Evolutionary conservation across 345 rosid genomes (phyloP).

Genomic region (Capsella bursapastoris): DNA sequence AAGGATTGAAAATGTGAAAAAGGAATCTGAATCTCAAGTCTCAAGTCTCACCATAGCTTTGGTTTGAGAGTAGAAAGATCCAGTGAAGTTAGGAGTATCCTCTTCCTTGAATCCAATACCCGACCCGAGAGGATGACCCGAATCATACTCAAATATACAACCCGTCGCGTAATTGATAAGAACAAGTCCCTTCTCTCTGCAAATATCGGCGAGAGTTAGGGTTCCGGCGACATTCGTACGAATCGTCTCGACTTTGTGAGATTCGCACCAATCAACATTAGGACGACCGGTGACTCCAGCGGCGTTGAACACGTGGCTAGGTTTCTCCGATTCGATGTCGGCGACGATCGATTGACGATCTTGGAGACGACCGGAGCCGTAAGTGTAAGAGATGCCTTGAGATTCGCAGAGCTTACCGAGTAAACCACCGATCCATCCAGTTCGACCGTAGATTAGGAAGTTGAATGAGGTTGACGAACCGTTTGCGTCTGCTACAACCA

Average conservation of each 20-base stretch:
- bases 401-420: slow-evolving; percentile 75
- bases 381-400: slow-evolving; percentile 63
- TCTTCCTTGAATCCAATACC: slow-evolving; percentile 93
- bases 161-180: slow-evolving; percentile 88
- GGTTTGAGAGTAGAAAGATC: slow-evolving; percentile 92
- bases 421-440: slow-evolving; percentile 95
- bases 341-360: slow-evolving; percentile 68
- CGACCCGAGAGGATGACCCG: slow-evolving; percentile 67
- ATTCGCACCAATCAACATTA: slow-evolving; percentile 95
- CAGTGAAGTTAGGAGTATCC: slow-evolving; percentile 83
- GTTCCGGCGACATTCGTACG: slow-evolving; percentile 88
- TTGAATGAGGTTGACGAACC: slow-evolving; percentile 54
- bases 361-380: slow-evolving; percentile 88
- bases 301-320: slow-evolving; percentile 91
- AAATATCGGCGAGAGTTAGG: slow-evolving; percentile 81
- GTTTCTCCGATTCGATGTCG: slow-evolving; percentile 63
- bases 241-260: slow-evolving; percentile 92
- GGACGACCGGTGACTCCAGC: slow-evolving; percentile 96
- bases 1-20: slow-evolving; percentile 2
- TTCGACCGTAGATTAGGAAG: slow-evolving; percentile 88
- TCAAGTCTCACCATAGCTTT: slow-evolving; percentile 79
- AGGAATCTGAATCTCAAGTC: too few species aligned
- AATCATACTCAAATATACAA: slow-evolving; percentile 87
- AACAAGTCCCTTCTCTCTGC: slow-evolving; percentile 71
- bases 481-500: slow-evolving; percentile 61